Percentiles rank a stretch among this genome's conserved stretches.
phyloP scores from a whole-genome alignment of 192 early-diverging fungal genomes.

The Haplosporangium gracile region DNA sequence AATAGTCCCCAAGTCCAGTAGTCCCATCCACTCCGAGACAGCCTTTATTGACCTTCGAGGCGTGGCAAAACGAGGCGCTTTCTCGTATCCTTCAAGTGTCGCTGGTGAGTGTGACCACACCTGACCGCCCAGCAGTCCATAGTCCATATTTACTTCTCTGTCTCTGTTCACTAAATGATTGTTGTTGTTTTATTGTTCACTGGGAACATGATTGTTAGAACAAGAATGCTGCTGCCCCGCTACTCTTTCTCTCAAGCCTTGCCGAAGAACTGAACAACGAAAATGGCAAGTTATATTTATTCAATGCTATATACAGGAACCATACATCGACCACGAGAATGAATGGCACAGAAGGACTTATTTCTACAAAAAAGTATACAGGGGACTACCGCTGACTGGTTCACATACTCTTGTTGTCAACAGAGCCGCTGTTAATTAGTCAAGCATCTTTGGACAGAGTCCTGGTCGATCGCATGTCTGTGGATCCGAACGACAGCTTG shows the following conservation, averaged over 20 bases:
- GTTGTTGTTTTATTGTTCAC: background rate
- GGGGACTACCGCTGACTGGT: background rate
- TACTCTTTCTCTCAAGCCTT: constrained; percentile 37
- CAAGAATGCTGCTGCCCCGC: constrained; percentile 21
- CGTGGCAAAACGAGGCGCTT: constrained; percentile 89
- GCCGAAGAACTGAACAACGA: constrained; percentile 25
- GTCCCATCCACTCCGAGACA: constrained; percentile 32
- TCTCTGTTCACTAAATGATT: background rate
- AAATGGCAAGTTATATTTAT: constrained; percentile 24
- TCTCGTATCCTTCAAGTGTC: constrained; percentile 84
- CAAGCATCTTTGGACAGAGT: constrained; percentile 72
- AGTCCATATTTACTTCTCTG: background rate
- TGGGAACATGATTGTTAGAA: constrained; percentile 34
- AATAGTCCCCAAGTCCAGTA: constrained; percentile 1
- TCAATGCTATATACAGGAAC: background rate
- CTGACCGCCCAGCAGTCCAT: background rate
- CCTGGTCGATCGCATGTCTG: constrained; percentile 77
- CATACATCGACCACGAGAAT: too few species aligned
- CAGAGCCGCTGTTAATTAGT: constrained; percentile 58
- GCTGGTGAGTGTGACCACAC: constrained; percentile 65
- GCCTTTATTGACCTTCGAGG: constrained; percentile 66
- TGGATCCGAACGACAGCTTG: constrained; percentile 64
- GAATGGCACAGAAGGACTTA: background rate
- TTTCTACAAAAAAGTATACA: background rate
- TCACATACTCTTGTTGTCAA: constrained; percentile 29